These are phyloP conservation scores for Phyllachora maydis DNA, from an alignment of 2,329 filamentous ascomycete species.

Conservation along the genomic window DNA sequence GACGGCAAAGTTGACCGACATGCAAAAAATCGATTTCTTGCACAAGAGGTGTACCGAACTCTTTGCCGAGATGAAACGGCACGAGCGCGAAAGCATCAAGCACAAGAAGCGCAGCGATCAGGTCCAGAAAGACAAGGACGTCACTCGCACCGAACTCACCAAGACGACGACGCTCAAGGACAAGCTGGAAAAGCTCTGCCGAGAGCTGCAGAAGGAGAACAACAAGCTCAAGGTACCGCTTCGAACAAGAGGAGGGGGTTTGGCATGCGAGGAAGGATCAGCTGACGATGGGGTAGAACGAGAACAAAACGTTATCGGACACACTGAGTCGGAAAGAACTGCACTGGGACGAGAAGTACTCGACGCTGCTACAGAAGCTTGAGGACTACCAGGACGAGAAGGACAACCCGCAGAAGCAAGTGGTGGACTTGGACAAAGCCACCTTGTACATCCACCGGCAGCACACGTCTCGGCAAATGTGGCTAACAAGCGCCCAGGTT, in stretches of 20 bases:
- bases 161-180: constrained; percentile 86
- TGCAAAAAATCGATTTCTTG: constrained; percentile 78
- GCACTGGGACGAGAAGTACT: constrained; percentile 70
- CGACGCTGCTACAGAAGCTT: constrained; percentile 61
- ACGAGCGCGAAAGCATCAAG: constrained; percentile 85
- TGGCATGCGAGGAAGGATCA: constrained; percentile 1
- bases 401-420: constrained; percentile 60
- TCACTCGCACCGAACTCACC: constrained; percentile 67
- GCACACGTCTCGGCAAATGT: too few species aligned
- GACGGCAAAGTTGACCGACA: constrained; percentile 76
- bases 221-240: constrained; percentile 75
- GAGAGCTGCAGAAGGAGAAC: constrained; percentile 90
- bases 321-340: constrained; percentile 65
- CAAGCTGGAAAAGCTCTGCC: constrained; percentile 87
- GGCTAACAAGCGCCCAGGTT: too few species aligned
- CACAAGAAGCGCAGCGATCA: constrained; percentile 91
- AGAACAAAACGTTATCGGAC: constrained; percentile 81
- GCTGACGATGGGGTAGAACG: constrained; percentile 34
- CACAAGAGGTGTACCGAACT: constrained; percentile 85
- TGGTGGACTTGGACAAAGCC: constrained; percentile 72
- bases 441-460: constrained; percentile 51
- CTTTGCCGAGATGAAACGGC: constrained; percentile 81
- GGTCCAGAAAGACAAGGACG: constrained; percentile 91
- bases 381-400: constrained; percentile 79
- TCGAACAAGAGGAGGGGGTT: constrained; percentile 3